Base-by-base conservation (phyloP, 352 stramenopile genomes). In the Blastocystis sp. region DNA sequence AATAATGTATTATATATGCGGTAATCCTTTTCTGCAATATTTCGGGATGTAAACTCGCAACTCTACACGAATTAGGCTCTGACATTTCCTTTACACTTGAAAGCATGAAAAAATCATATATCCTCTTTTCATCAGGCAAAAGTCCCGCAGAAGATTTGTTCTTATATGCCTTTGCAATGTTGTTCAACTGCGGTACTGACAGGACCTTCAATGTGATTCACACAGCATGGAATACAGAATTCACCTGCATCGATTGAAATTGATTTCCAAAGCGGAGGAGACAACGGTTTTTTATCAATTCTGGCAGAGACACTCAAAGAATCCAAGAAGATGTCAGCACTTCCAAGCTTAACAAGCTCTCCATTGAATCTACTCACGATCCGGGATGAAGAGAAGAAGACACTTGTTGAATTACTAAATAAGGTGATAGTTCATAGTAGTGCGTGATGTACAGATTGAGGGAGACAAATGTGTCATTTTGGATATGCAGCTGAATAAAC, bases 401-500 rank as follows among this genome's bases (percentile, higher is more conserved):
- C 15, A 15, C 51, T 84, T 33, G 48, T 66, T 54, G 48, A 84
- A 64, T 68, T 69, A 24, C 44, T 84, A 13, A 84, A n/a, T 17
- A 22, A 84, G 40, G 73, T 84, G 19, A 22, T 33, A n/a, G 2
- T 44, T 76, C 13, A 13, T 22, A 37, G 17, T 37, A 54, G n/a
- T 40, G 42, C 22, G 9, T 84, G 5, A 84, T 35, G 15, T 48
- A n/a, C 68, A 84, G 73, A 84, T 84, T 27, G 73, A 84, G 17
- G 73, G 73, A n/a, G 73, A 84, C 1, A 84, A 84, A 56, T 84
- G 73, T 42, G 15, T 84, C 6, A 48, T 84, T 48, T 42, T 84
- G 19, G 73, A 84, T 66, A 9, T 56, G 27, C 24, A 68, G 22
- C 24, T 84, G 17, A 84, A 30, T 30, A 84, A 84, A 57, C 73